A percentile compares a stretch with the other conserved stretches of the same genome.
Evolutionary conservation across 768 basidiomycete species (phyloP).

Genomic region (Pulveroboletus sp.): DNA sequence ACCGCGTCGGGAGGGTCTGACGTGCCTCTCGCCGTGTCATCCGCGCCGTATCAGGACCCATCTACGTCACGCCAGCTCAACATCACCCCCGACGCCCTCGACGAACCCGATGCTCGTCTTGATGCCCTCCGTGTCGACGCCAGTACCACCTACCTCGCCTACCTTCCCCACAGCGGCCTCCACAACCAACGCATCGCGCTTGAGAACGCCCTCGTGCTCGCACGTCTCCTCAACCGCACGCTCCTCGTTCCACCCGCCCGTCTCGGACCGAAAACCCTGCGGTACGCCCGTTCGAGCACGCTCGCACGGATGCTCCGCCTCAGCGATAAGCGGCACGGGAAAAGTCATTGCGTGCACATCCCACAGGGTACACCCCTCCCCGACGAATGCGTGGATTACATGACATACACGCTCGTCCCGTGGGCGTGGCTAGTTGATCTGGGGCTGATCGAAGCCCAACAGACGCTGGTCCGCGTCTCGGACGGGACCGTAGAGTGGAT

Average conservation of each 20-base stretch:
- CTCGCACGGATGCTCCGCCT: conserved; percentile 43
- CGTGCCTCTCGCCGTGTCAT: neutral
- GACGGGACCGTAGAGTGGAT: conserved; percentile 41
- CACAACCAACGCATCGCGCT: conserved; percentile 86
- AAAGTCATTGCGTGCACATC: conserved; percentile 46
- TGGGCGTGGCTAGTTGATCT: conserved; percentile 73
- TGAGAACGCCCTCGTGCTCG: conserved; percentile 78
- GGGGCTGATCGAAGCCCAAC: conserved; percentile 32
- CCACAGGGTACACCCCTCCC: conserved; percentile 35
- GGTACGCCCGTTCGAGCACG: conserved; percentile 53
- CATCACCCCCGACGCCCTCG: conserved; percentile 31
- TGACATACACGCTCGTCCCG: conserved; percentile 56
- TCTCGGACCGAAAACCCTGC: conserved; percentile 57
- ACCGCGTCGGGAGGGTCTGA: conserved; percentile 1
- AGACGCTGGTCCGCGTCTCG: conserved; percentile 46
- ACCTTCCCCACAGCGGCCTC: conserved; percentile 80
- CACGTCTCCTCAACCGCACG: conserved; percentile 68
- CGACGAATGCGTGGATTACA: conserved; percentile 59
- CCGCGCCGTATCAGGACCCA: neutral
- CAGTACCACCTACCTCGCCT: conserved; percentile 55
- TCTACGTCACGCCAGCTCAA: conserved; percentile 1
- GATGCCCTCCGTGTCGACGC: conserved; percentile 13
- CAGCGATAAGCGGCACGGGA: conserved; percentile 45
- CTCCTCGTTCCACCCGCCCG: conserved; percentile 74
- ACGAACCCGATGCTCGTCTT: conserved; percentile 16